Conservation (phyloP, 2,329 filamentous ascomycete species). For the Juglanconis sp. region DNA sequence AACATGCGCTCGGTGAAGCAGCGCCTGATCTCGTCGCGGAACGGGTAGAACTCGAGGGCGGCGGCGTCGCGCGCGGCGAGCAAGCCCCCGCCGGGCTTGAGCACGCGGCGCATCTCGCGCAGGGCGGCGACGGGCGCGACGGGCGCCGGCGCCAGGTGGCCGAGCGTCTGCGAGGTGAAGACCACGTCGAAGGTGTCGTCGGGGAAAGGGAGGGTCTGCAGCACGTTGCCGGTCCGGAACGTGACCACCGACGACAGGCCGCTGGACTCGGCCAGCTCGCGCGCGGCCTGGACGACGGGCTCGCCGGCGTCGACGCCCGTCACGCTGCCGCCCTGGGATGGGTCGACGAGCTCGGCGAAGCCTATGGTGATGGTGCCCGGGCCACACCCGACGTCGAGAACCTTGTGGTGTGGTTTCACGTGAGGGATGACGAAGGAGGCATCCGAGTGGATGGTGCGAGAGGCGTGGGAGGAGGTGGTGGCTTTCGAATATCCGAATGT, state of each 20-base stretch:
- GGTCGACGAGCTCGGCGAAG: neutral
- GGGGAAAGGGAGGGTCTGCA: slow-evolving; percentile 27
- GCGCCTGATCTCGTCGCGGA: neutral
- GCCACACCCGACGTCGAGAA: slow-evolving; percentile 13
- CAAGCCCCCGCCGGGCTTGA: slow-evolving; percentile 27
- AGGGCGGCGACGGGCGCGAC: slow-evolving; percentile 22
- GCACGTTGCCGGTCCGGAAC: slow-evolving; percentile 20
- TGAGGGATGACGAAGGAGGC: slow-evolving; percentile 9
- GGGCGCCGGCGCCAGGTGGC: slow-evolving; percentile 21
- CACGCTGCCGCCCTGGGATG: neutral
- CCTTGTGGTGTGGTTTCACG: slow-evolving; percentile 4
- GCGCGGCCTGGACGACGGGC: neutral
- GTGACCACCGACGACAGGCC: neutral
- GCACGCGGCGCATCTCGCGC: slow-evolving; percentile 29
- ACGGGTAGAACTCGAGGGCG: neutral
- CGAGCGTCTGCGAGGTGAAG: slow-evolving; percentile 28
- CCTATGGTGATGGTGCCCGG: slow-evolving; percentile 15
- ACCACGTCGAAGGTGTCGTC: slow-evolving; percentile 29
- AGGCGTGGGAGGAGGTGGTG: slow-evolving; percentile 7
- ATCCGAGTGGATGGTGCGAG: slow-evolving; percentile 11
- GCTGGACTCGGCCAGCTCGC: neutral
- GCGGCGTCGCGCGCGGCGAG: slow-evolving; percentile 30
- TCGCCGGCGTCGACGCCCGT: slow-evolving; percentile 7
- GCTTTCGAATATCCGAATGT: slow-evolving; percentile 11
- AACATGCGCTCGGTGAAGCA: neutral